Conservation (phyloP, 2,329 filamentous ascomycete species). For the Phaeomoniella chlamydospora region DNA sequence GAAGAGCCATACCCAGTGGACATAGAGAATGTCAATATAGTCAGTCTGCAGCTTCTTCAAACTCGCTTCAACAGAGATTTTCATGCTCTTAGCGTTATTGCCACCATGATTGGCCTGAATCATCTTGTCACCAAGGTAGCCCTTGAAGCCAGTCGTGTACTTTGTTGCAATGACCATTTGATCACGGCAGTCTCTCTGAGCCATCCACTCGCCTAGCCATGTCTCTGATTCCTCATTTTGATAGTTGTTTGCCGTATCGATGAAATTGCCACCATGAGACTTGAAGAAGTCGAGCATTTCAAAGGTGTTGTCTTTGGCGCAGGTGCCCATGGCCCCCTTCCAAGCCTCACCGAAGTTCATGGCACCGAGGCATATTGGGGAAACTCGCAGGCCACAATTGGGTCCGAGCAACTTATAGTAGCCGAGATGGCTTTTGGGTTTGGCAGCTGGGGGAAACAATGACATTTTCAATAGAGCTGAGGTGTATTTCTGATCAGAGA, state of each 20-base stretch:
- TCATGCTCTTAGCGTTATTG: slow-evolving; percentile 19
- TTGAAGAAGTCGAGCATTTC: slow-evolving; percentile 33
- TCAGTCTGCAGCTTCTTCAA: slow-evolving; percentile 18
- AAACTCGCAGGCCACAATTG: slow-evolving; percentile 36
- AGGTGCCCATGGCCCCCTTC: slow-evolving; percentile 25
- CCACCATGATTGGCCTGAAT: slow-evolving; percentile 27
- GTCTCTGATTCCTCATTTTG: slow-evolving; percentile 30
- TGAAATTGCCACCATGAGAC: slow-evolving; percentile 34
- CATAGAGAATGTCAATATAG: slow-evolving; percentile 22
- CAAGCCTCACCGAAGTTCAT: slow-evolving; percentile 42
- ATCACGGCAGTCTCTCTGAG: slow-evolving; percentile 26
- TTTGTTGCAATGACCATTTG: slow-evolving; percentile 42
- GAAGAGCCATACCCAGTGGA: slow-evolving; percentile 12
- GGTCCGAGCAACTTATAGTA: slow-evolving; percentile 37
- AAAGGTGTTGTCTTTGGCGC: slow-evolving; percentile 28
- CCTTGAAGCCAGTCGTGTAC: slow-evolving; percentile 26
- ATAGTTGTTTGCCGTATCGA: slow-evolving; percentile 33
- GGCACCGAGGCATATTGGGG: slow-evolving; percentile 36
- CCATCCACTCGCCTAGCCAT: slow-evolving; percentile 38
- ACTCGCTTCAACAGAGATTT: slow-evolving; percentile 15
- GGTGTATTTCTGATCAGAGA: no score
- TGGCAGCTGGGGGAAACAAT: slow-evolving; percentile 16
- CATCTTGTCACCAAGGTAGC: slow-evolving; percentile 12
- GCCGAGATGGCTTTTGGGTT: slow-evolving; percentile 28
- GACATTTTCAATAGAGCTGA: slow-evolving; percentile 4